Percentiles rank a stretch among this genome's conserved stretches.
phyloP scores from a whole-genome alignment of 2,329 filamentous ascomycete genomes.

The Dactylellina cionopaga region DNA sequence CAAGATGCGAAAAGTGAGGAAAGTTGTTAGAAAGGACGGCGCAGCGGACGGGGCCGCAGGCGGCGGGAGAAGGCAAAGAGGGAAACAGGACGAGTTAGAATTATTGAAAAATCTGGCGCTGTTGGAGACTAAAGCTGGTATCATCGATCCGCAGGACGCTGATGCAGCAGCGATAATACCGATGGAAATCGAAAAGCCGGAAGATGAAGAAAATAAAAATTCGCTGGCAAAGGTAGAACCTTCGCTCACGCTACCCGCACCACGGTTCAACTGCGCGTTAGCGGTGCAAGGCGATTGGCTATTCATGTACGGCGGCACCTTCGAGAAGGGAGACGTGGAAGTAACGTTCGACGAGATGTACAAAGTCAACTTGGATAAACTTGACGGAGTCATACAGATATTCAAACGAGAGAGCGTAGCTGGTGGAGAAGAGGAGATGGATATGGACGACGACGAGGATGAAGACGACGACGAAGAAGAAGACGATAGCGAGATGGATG shows the following conservation, averaged over 20 bases:
- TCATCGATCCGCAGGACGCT: conserved; percentile 59
- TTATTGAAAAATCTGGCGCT: conserved; percentile 85
- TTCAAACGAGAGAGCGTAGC: conserved; percentile 91
- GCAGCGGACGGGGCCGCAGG: conserved; percentile 66
- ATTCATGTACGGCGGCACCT: conserved; percentile 95
- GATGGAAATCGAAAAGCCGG: conserved; percentile 64
- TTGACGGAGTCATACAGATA: conserved; percentile 92
- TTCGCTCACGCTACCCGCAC: conserved; percentile 83
- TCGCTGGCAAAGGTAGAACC: conserved; percentile 64
- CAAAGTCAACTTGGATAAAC: conserved; percentile 89
- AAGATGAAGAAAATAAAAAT: conserved; percentile 68
- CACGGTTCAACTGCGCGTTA: conserved; percentile 88
- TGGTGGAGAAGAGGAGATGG: conserved; percentile 65
- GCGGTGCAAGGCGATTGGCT: conserved; percentile 91
- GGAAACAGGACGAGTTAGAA: conserved; percentile 91
- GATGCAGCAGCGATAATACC: conserved; percentile 53
- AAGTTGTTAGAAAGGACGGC: conserved; percentile 70
- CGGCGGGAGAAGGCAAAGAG: conserved; percentile 73
- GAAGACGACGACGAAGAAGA: conserved; percentile 72
- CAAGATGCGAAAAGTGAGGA: conserved; percentile 76
- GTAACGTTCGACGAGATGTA: conserved; percentile 97
- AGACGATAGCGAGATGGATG: conserved; percentile 67
- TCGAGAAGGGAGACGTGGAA: conserved; percentile 92
- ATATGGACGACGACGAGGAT: conserved; percentile 69
- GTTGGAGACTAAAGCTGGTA: conserved; percentile 75